Evolutionary conservation across 1,284 basidiomycete genomes (phyloP).

Genomic region (Leccinum griseonigrum): DNA sequence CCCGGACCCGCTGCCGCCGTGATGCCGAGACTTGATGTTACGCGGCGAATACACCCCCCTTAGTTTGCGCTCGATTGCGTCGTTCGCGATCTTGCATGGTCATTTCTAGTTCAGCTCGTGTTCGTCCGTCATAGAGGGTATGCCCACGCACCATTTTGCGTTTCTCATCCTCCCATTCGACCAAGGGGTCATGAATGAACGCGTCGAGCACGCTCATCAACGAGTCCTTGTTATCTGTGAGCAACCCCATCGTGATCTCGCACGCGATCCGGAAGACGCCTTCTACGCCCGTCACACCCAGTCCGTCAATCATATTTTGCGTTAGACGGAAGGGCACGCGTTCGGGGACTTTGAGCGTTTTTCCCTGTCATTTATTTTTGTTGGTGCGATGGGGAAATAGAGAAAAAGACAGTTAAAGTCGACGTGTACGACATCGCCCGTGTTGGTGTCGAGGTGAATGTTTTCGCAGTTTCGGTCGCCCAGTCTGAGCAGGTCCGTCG

Average conservation of each 20-base stretch:
- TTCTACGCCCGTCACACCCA: conserved; percentile 94
- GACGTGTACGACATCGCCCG: conserved; percentile 94
- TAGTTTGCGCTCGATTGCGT: conserved; percentile 70
- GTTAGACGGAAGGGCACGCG: conserved; percentile 95
- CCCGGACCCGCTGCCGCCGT: conserved; percentile 24
- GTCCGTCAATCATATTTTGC: conserved; percentile 90
- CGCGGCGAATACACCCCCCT: conserved; percentile 66
- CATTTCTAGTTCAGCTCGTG: not conserved
- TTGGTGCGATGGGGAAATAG: not conserved
- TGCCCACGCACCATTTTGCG: conserved; percentile 50
- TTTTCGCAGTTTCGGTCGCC: conserved; percentile 98
- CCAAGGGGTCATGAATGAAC: conserved; percentile 96
- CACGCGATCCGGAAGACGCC: conserved; percentile 92
- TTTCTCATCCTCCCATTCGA: conserved; percentile 90
- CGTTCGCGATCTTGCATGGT: conserved; percentile 33
- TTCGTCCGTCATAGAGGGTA: not conserved
- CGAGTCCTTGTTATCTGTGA: conserved; percentile 91
- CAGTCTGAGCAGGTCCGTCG: conserved; percentile 51
- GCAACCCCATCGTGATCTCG: conserved; percentile 86
- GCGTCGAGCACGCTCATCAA: conserved; percentile 97
- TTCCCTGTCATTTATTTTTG: conserved; percentile 52
- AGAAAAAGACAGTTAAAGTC: conserved; percentile 92
- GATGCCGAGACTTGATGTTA: conserved; percentile 41
- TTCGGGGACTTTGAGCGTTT: conserved; percentile 88
- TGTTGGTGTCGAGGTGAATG: conserved; percentile 87